phyloP scores from a whole-genome alignment of 257 asterid species.

The Nyctanthes arbortristis region DNA sequence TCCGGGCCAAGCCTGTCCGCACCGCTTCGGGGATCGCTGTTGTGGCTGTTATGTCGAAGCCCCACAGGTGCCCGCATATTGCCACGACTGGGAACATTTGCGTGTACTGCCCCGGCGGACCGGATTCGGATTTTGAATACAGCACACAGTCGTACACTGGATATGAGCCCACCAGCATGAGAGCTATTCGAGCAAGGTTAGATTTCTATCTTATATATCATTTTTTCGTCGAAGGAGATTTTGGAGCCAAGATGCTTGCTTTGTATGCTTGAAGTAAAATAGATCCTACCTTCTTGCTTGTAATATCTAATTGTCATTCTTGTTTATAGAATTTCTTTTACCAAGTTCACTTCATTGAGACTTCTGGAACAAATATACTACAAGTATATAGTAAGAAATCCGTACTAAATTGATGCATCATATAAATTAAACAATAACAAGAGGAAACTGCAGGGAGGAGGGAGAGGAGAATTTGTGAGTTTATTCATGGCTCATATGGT shows the following conservation, averaged over 20 bases:
- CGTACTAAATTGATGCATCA: not conserved
- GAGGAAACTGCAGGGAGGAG: not conserved
- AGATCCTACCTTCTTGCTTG: not conserved
- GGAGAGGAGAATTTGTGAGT: not conserved
- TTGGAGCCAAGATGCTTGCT: not conserved
- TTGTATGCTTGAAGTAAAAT: not conserved
- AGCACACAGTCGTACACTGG: slow-evolving; percentile 99
- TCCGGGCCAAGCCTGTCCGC: slow-evolving; percentile 93
- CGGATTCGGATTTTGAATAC: slow-evolving; percentile 96
- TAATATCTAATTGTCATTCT: not conserved
- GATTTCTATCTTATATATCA: no score
- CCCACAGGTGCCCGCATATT: slow-evolving; percentile 97
- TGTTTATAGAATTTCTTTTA: not conserved
- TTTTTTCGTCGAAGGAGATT: not conserved
- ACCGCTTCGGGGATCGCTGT: slow-evolving; percentile 98
- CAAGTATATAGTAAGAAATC: no score
- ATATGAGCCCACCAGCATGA: slow-evolving; percentile 98
- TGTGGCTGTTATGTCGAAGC: slow-evolving; percentile 99
- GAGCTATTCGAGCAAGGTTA: slow-evolving; percentile 98
- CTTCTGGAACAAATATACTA: not conserved
- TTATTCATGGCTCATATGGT: not conserved
- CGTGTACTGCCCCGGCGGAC: slow-evolving; percentile 98
- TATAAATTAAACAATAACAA: not conserved
- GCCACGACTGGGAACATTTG: slow-evolving; percentile 98
- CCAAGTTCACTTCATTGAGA: not conserved